These are phyloP conservation scores for Trichoderma lentiforme DNA, from an alignment of 2,329 filamentous ascomycete genomes.

Conservation along the genomic window DNA sequence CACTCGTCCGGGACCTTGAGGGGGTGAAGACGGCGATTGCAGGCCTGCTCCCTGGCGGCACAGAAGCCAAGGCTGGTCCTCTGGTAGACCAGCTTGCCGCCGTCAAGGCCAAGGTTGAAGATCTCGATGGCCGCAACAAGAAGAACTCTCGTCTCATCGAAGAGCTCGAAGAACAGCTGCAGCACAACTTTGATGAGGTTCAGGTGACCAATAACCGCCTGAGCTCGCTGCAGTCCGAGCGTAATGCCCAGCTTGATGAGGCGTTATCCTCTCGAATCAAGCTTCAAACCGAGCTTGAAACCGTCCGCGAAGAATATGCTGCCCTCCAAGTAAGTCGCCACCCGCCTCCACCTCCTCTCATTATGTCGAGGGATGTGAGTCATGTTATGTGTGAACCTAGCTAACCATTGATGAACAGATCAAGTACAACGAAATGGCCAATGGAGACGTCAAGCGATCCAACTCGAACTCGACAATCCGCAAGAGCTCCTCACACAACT, in stretches of 20 bases:
- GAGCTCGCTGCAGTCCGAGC: slow-evolving; percentile 75
- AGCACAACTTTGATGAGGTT: slow-evolving; percentile 91
- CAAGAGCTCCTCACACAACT: slow-evolving; percentile 79
- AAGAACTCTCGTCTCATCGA: slow-evolving; percentile 91
- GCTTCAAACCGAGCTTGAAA: slow-evolving; percentile 67
- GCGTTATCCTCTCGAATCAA: slow-evolving; percentile 61
- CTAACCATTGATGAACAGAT: slow-evolving; percentile 42
- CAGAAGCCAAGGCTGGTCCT: slow-evolving; percentile 40
- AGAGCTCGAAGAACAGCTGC: slow-evolving; percentile 94
- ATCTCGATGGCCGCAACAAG: slow-evolving; percentile 68
- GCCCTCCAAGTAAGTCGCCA: slow-evolving; percentile 65
- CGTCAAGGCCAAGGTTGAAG: slow-evolving; percentile 63
- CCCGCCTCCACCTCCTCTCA: background rate
- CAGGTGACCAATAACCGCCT: slow-evolving; percentile 81
- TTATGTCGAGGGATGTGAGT: background rate
- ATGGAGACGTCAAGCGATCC: slow-evolving; percentile 52
- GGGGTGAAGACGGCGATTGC: slow-evolving; percentile 53
- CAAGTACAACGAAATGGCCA: slow-evolving; percentile 55
- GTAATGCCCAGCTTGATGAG: slow-evolving; percentile 73
- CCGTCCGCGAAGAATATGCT: slow-evolving; percentile 65
- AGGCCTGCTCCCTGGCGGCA: slow-evolving; percentile 46
- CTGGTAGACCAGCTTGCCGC: slow-evolving; percentile 56
- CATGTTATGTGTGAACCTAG: background rate
- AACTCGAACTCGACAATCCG: slow-evolving; percentile 69
- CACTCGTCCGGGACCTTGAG: slow-evolving; percentile 60